Base-by-base conservation (phyloP, 1,139 yeast genomes). In the Taiozyma sp. region DNA sequence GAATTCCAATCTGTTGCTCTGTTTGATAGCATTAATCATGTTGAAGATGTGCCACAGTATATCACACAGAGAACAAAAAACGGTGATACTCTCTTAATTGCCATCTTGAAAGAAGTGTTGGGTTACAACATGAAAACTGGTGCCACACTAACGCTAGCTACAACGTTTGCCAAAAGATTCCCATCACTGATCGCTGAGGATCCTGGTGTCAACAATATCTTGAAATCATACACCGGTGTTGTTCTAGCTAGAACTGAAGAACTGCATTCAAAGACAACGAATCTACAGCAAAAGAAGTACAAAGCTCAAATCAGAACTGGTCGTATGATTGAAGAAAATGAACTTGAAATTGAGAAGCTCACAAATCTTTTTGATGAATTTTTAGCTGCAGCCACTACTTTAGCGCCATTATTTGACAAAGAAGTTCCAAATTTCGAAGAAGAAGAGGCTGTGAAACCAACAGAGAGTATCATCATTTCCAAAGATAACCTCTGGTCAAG, bases 271-370 rank as follows among this genome's bases (percentile, higher is more conserved):
- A 62, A 65, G 22, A 65, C 79, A 1, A 62, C 65, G 24, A 70
- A 70, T 27, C 62, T 75, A 29, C 70, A 70, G 16, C 64, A 68
- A 24, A 72, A 72, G 43, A 80, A 79, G 55, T 75, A 75, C 50
- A 77, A 75, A 50, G 79, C 84, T 2, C 81, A 85, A 47, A 78
- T 87, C 49, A 75, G 87, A 59, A 81, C 87, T 2, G 96, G 96
- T 30, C 79, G 77, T 56, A 65, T 80, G 6, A 66, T 80, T 29
- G 89, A 84, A 40, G 84, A 81, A 45, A 68, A 75, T 42, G 73
- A 75, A 44, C 68, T 64, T 1, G 76, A 73, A 47, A 67, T 78
- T 44, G 78, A 79, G 19, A 69, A 65, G 13, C 54, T 74, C 24
- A 60, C 66, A 14, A 69, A 68, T 2, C 54, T 70, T 4, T 76